Percentiles rank a stretch among this genome's conserved stretches.
These are phyloP conservation scores for Sporothrix schenckii DNA, from an alignment of 2,329 filamentous ascomycete genomes.

Conservation along the genomic window DNA sequence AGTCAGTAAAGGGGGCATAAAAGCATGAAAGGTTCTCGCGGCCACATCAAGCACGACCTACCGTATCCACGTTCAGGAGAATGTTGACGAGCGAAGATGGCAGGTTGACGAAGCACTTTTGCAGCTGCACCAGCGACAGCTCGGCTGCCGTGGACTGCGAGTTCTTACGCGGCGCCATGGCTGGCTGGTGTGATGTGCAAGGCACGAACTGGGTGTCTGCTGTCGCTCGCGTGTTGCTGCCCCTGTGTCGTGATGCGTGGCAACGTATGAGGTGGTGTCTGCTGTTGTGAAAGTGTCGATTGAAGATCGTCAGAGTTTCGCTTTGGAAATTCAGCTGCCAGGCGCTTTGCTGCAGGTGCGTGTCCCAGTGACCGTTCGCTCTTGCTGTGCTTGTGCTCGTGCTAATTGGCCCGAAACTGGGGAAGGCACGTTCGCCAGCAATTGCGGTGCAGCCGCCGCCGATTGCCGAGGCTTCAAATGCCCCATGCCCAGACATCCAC, in stretches of 20 bases:
- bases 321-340: slow-evolving; percentile 10
- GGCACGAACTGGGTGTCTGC: background rate
- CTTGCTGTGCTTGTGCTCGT: slow-evolving; percentile 23
- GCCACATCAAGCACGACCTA: slow-evolving; percentile 51
- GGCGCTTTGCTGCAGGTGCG: background rate
- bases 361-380: slow-evolving; percentile 8
- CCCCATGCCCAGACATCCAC: background rate
- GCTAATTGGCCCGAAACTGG: slow-evolving; percentile 30
- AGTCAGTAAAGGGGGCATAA: slow-evolving; percentile 12
- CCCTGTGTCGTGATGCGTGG: background rate
- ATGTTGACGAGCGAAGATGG: slow-evolving; percentile 81
- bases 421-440: slow-evolving; percentile 31
- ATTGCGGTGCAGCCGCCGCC: slow-evolving; percentile 1
- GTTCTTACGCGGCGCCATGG: slow-evolving; percentile 57
- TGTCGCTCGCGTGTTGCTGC: background rate
- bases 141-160: slow-evolving; percentile 73
- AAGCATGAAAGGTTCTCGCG: background rate
- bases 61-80: slow-evolving; percentile 86
- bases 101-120: slow-evolving; percentile 94
- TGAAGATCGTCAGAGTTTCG: background rate
- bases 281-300: slow-evolving; percentile 1
- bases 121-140: slow-evolving; percentile 81
- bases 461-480: slow-evolving; percentile 33
- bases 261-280: background rate
- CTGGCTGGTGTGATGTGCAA: slow-evolving; percentile 14